phyloP scores from a whole-genome alignment of 1,284 basidiomycete species.

The Ceratobasidium papillatum region DNA sequence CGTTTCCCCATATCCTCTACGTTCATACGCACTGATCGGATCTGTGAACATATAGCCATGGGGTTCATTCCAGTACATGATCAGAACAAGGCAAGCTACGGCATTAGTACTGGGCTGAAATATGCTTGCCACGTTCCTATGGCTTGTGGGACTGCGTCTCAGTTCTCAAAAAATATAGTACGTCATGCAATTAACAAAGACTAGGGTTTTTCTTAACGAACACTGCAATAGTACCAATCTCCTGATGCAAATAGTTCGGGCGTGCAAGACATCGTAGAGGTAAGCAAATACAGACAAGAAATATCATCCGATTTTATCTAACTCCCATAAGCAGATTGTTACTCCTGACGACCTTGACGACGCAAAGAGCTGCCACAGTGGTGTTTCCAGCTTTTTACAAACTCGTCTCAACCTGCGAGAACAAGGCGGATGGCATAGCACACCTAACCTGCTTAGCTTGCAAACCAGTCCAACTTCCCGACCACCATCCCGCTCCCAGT shows the following conservation, averaged over 20 bases:
- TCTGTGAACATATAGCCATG: background rate
- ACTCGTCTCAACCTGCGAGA: background rate
- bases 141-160: constrained; percentile 4
- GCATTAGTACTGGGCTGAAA: constrained; percentile 22
- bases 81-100: constrained; percentile 11
- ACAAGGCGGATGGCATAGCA: background rate
- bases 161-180: background rate
- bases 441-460: background rate
- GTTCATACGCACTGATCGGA: background rate
- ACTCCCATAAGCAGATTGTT: background rate
- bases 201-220: background rate
- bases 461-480: background rate
- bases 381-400: background rate
- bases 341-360: constrained; percentile 14
- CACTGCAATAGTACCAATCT: background rate
- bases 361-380: background rate
- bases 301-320: background rate
- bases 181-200: background rate
- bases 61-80: background rate
- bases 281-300: background rate
- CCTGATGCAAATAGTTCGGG: background rate
- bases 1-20: background rate
- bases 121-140: constrained; percentile 16
- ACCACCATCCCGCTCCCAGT: background rate
- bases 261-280: background rate